Evolutionary conservation across 805 yeast genomes (phyloP).

Genomic region (Cyberlindnera euphorbiae): DNA sequence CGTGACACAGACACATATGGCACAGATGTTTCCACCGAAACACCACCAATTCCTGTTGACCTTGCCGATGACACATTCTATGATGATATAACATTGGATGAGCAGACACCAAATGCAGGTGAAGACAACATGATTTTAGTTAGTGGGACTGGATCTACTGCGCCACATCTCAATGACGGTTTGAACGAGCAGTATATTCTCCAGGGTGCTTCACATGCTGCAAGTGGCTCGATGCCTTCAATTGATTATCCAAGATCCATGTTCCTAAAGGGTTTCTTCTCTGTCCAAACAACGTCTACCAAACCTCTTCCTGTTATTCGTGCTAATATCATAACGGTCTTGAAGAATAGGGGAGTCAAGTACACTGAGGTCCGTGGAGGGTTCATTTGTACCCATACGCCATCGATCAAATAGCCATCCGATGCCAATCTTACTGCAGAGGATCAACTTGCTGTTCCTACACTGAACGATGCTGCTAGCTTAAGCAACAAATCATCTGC

Average conservation of each 20-base stretch:
- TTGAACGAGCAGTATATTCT: conserved; percentile 46
- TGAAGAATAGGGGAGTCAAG: conserved; percentile 71
- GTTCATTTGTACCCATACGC: conserved; percentile 71
- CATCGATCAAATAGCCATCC: conserved; percentile 33
- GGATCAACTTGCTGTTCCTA: conserved; percentile 5
- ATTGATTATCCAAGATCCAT: conserved; percentile 89
- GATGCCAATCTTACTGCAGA: conserved; percentile 5
- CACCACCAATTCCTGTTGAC: conserved; percentile 30
- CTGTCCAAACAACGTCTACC: conserved; percentile 92
- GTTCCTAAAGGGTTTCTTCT: conserved; percentile 87
- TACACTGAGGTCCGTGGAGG: conserved; percentile 93
- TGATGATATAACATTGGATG: conserved; percentile 58
- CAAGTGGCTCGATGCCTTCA: conserved; percentile 83
- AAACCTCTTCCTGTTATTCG: conserved; percentile 87
- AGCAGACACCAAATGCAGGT: conserved; percentile 29
- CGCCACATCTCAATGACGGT: conserved; percentile 22
- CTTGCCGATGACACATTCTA: conserved; percentile 40
- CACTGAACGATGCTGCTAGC: conserved; percentile 6
- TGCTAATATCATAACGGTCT: conserved; percentile 72
- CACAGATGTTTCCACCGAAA: conserved; percentile 19
- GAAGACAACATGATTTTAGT: conserved; percentile 18
- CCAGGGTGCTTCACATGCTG: conserved; percentile 48
- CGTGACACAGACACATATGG: conserved; percentile 35
- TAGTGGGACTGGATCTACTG: too few relatives aligned
- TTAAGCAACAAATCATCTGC: conserved; percentile 9